These are phyloP conservation scores for Passiflora organensis DNA, from an alignment of 345 rosid species.

Conservation along the genomic window DNA sequence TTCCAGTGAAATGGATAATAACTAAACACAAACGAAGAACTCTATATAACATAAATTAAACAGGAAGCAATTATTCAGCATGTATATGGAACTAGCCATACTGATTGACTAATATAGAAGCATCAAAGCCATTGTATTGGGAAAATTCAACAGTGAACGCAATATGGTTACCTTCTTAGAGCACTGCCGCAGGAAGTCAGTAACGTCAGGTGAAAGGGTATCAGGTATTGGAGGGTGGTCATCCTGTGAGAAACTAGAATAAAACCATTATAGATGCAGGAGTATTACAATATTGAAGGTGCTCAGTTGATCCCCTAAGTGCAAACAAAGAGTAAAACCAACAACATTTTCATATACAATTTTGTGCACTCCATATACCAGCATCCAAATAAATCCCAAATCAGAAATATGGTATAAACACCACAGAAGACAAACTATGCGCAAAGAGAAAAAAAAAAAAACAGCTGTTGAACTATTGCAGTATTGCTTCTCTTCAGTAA, in stretches of 20 bases:
- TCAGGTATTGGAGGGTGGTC: conserved; percentile 97
- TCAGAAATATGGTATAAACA: conserved; percentile 8
- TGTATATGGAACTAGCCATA: no score
- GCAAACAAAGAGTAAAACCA: no score
- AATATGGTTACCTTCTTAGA: conserved; percentile 74
- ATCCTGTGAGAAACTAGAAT: conserved; percentile 45
- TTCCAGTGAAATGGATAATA: no score
- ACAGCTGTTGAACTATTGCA: conserved; percentile 4
- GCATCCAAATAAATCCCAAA: no score
- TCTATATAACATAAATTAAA: background rate
- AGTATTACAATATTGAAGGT: background rate
- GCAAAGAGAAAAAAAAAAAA: conserved; percentile 3
- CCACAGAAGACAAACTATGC: background rate
- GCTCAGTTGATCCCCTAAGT: no score
- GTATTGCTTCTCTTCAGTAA: no score
- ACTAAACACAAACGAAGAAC: no score
- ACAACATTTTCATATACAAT: no score
- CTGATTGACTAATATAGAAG: no score
- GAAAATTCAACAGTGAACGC: background rate
- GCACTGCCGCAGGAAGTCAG: conserved; percentile 92
- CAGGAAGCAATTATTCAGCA: background rate
- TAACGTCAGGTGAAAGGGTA: conserved; percentile 88
- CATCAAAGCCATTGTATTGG: no score
- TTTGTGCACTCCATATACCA: no score
- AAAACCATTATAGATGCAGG: conserved; percentile 1